phyloP scores from a whole-genome alignment of 2,329 filamentous ascomycete species.

The Penicillium griseofulvum region DNA sequence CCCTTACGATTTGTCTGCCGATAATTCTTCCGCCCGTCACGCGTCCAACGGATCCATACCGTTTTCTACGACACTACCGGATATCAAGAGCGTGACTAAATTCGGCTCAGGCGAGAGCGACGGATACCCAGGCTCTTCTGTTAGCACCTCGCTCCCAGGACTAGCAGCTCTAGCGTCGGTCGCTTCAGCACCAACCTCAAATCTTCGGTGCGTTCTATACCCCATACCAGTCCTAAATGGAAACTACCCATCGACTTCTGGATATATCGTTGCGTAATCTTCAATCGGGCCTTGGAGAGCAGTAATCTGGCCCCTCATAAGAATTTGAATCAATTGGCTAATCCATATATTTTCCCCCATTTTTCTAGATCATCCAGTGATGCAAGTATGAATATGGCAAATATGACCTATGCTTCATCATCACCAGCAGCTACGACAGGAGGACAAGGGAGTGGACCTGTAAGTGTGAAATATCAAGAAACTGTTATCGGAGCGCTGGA shows the following conservation, averaged over 20 bases:
- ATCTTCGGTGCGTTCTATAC: conserved; percentile 48
- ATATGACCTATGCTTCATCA: conserved; percentile 61
- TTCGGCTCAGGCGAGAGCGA: conserved; percentile 26
- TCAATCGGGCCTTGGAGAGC: neutral
- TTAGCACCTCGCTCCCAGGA: conserved; percentile 51
- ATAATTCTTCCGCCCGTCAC: conserved; percentile 47
- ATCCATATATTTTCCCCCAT: conserved; percentile 7
- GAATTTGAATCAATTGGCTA: conserved; percentile 18
- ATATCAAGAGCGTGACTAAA: conserved; percentile 32
- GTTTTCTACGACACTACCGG: conserved; percentile 39
- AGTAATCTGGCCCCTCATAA: conserved; percentile 11
- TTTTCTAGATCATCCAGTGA: conserved; percentile 39
- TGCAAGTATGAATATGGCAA: conserved; percentile 54
- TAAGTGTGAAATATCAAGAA: conserved; percentile 31
- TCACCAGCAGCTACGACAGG: conserved; percentile 65
- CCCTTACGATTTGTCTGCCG: conserved; percentile 46
- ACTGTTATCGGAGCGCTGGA: conserved; percentile 20
- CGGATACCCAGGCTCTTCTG: conserved; percentile 33
- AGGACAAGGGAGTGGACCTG: conserved; percentile 54
- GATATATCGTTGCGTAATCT: conserved; percentile 1
- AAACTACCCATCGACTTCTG: neutral
- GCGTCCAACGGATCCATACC: conserved; percentile 50
- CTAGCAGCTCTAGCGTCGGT: conserved; percentile 60
- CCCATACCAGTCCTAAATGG: neutral
- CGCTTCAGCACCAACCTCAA: conserved; percentile 52